A percentile compares a stretch with the other conserved stretches of the same genome.
phyloP scores from a whole-genome alignment of 495 filamentous ascomycete genomes.

The Bathelium albidoporum region DNA sequence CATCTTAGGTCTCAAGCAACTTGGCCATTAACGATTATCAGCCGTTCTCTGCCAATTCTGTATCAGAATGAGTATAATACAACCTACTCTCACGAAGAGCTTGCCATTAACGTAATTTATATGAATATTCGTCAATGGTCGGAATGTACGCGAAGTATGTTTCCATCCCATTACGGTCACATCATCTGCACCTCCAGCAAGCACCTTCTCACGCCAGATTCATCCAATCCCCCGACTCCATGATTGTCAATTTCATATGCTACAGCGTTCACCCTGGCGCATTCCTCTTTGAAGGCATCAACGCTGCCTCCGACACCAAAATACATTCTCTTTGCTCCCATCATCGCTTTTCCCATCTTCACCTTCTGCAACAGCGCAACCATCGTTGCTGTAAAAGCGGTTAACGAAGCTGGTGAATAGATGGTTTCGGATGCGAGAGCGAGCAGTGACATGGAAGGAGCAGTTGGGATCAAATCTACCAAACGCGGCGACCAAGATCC shows the following conservation, averaged over 20 bases:
- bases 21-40: too few species aligned
- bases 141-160: background rate
- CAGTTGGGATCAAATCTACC: conserved; percentile 15
- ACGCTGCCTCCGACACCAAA: conserved; percentile 94
- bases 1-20: background rate
- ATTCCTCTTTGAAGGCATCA: conserved; percentile 66
- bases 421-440: conserved; percentile 90
- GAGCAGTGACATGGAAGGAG: conserved; percentile 35
- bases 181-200: conserved; percentile 37
- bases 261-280: conserved; percentile 44
- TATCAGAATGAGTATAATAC: too few species aligned
- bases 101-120: too few species aligned
- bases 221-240: conserved; percentile 49
- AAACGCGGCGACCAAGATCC: conserved; percentile 62
- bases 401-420: conserved; percentile 70
- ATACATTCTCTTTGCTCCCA: conserved; percentile 88
- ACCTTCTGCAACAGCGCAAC: conserved; percentile 50
- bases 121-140: too few species aligned
- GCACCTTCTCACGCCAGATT: conserved; percentile 29
- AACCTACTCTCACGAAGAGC: too few species aligned
- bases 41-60: too few species aligned
- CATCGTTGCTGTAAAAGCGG: conserved; percentile 63
- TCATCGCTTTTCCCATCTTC: conserved; percentile 50
- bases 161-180: background rate
- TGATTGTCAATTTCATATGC: conserved; percentile 39